Conservation (phyloP, 2,329 filamentous ascomycete genomes). For the Pseudonectria foliicola region DNA sequence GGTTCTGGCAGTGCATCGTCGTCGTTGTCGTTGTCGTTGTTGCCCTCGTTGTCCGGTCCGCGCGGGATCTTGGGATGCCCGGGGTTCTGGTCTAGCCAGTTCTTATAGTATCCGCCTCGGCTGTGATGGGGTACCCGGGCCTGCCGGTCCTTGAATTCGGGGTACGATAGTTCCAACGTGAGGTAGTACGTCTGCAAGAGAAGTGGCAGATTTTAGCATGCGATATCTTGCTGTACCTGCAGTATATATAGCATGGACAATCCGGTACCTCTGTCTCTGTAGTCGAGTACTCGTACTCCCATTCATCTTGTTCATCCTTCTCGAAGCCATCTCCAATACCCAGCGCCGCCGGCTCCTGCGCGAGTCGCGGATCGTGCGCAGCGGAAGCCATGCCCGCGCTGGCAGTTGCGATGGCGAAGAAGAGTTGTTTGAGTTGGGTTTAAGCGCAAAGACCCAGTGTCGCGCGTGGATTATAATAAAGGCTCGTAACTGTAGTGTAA, state of each 20-base stretch:
- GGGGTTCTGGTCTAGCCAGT: conserved; percentile 29
- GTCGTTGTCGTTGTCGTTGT: conserved; percentile 24
- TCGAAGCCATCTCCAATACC: conserved; percentile 22
- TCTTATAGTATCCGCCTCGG: conserved; percentile 41
- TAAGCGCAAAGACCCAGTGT: not conserved
- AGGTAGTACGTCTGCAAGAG: conserved; percentile 54
- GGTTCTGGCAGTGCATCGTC: conserved; percentile 27
- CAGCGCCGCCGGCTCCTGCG: conserved; percentile 21
- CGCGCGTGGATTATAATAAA: too few relatives aligned
- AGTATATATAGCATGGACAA: not conserved
- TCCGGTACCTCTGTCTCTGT: conserved; percentile 52
- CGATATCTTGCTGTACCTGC: not conserved
- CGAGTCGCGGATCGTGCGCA: conserved; percentile 10
- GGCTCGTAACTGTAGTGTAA: too few relatives aligned
- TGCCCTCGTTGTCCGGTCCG: conserved; percentile 8
- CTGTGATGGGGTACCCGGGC: conserved; percentile 31
- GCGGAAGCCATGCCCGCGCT: conserved; percentile 9
- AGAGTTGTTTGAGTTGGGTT: not conserved
- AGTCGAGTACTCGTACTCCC: conserved; percentile 61
- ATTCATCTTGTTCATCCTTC: conserved; percentile 48
- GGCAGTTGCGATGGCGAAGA: not conserved
- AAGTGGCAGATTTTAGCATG: conserved; percentile 4
- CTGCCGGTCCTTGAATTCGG: conserved; percentile 45
- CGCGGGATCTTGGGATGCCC: conserved; percentile 10
- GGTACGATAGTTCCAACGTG: conserved; percentile 55